Conservation (phyloP, 441 rosid genomes). For the Erodium moschatum region DNA sequence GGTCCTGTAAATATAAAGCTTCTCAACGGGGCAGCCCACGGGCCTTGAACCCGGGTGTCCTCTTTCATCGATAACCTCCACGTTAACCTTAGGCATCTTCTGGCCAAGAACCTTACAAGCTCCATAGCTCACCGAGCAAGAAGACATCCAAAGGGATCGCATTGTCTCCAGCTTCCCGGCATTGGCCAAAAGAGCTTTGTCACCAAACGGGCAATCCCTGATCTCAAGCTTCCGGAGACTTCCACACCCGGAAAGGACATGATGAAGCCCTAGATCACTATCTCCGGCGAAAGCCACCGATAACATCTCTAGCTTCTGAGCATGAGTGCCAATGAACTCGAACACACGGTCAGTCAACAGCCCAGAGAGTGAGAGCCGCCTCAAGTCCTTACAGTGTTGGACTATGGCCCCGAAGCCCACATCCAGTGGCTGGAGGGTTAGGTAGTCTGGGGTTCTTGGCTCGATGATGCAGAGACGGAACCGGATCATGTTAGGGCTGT, state of each 20-base stretch:
- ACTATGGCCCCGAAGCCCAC: conserved; percentile 93
- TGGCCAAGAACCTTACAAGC: conserved; percentile 68
- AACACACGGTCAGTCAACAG: conserved; percentile 72
- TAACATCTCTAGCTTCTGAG: conserved; percentile 79
- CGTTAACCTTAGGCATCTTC: conserved; percentile 58
- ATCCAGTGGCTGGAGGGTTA: conserved; percentile 60
- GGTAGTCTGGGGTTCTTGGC: conserved; percentile 64
- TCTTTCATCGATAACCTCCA: conserved; percentile 63
- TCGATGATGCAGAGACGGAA: conserved; percentile 82
- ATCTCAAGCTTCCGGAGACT: conserved; percentile 81
- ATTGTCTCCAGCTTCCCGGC: conserved; percentile 86
- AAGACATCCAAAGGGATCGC: conserved; percentile 99
- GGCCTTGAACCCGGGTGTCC: conserved; percentile 28
- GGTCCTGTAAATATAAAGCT: conserved; percentile 74
- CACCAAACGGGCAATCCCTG: conserved; percentile 72
- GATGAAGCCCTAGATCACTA: conserved; percentile 67
- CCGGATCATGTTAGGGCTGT: conserved; percentile 63
- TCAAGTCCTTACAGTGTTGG: conserved; percentile 56
- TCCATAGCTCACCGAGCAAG: conserved; percentile 70
- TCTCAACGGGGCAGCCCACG: conserved; percentile 56
- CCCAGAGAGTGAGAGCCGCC: conserved; percentile 66
- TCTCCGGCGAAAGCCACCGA: conserved; percentile 87
- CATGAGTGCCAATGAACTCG: conserved; percentile 66
- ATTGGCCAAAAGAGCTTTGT: conserved; percentile 68
- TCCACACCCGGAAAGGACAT: conserved; percentile 75